Percentiles rank a stretch among this genome's conserved stretches.
Evolutionary conservation across 495 filamentous ascomycete genomes (phyloP).

Genomic region (Hypoxylon trugodes): DNA sequence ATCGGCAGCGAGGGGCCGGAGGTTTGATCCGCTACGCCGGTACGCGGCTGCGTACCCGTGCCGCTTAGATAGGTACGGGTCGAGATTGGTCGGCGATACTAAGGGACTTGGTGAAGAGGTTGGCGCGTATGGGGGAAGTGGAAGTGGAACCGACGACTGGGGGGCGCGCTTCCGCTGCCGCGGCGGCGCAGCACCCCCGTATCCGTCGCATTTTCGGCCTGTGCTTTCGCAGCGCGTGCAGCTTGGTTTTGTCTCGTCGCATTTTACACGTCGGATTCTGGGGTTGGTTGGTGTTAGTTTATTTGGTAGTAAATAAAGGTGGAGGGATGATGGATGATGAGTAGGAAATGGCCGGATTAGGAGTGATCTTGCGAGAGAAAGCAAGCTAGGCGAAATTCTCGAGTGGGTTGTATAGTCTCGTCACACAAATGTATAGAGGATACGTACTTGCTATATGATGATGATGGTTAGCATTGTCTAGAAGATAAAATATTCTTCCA

Average conservation of each 20-base stretch:
- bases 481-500: background rate
- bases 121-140: background rate
- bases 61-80: slow-evolving; percentile 12
- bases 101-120: background rate
- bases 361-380: background rate
- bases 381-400: too few relatives aligned
- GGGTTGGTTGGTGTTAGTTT: background rate
- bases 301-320: background rate
- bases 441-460: slow-evolving; percentile 33
- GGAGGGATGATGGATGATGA: background rate
- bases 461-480: slow-evolving; percentile 9
- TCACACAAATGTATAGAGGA: background rate
- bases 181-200: slow-evolving; percentile 46
- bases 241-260: slow-evolving; percentile 52
- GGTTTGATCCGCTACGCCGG: slow-evolving; percentile 44
- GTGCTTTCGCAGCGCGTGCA: slow-evolving; percentile 54
- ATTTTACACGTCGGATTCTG: slow-evolving; percentile 48
- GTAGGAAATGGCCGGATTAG: background rate
- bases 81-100: too few relatives aligned
- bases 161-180: slow-evolving; percentile 22
- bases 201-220: slow-evolving; percentile 55
- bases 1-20: slow-evolving; percentile 48
- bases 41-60: slow-evolving; percentile 46
- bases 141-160: background rate
- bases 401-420: too few relatives aligned